Conservation (phyloP, 2,329 filamentous ascomycete species). For the Fusarium equiseti region DNA sequence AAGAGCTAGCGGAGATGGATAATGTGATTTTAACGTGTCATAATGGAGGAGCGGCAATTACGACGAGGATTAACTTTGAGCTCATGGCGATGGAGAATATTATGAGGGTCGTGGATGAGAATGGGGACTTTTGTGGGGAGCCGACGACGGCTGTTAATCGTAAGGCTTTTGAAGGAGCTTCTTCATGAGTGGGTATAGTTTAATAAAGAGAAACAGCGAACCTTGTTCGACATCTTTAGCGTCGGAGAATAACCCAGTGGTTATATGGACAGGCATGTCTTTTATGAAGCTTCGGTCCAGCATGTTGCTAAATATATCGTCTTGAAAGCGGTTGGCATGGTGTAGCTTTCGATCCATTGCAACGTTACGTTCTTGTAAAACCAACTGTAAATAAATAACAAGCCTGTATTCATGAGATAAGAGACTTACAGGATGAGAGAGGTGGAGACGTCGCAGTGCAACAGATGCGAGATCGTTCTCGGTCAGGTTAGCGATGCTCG, state of each 20-base stretch:
- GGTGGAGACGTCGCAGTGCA: too few relatives aligned
- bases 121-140: constrained; percentile 31
- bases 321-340: too few relatives aligned
- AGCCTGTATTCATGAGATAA: neutral
- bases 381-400: too few relatives aligned
- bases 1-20: constrained; percentile 53
- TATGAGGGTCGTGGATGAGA: constrained; percentile 39
- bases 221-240: neutral
- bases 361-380: too few relatives aligned
- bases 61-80: constrained; percentile 57
- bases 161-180: neutral
- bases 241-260: neutral
- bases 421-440: too few relatives aligned
- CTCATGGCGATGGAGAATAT: constrained; percentile 42
- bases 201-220: neutral
- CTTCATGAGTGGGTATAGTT: neutral
- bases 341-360: too few relatives aligned
- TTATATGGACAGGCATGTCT: neutral
- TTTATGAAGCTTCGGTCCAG: too few relatives aligned
- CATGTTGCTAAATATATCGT: neutral
- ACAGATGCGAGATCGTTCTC: neutral
- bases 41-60: constrained; percentile 54
- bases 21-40: constrained; percentile 56
- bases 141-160: constrained; percentile 34
- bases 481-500: neutral